Conservation (phyloP, 2,329 filamentous ascomycete genomes). For the Colletotrichum tropicicola region DNA sequence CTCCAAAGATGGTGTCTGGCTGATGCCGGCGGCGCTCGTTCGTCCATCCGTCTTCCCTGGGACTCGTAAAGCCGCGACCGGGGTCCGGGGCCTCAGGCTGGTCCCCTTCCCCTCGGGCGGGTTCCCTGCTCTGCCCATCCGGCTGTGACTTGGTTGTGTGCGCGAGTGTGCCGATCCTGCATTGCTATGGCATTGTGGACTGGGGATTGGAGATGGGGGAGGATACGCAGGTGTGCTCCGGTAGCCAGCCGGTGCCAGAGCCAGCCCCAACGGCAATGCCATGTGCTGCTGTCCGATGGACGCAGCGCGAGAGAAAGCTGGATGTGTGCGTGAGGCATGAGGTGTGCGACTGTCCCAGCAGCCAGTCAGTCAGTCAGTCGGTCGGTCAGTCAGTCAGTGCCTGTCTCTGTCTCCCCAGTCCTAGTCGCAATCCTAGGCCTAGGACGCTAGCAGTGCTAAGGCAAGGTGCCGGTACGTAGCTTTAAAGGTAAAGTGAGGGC, state of each 20-base stretch:
- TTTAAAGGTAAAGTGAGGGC: neutral
- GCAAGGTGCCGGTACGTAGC: conserved; percentile 1
- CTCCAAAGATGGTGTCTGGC: conserved; percentile 23
- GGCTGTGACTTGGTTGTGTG: conserved; percentile 5
- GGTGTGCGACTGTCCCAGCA: too few species aligned
- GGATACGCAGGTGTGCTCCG: too few species aligned
- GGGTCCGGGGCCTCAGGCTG: conserved; percentile 20
- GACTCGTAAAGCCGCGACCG: conserved; percentile 10
- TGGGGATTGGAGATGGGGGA: neutral
- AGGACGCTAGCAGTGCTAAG: neutral
- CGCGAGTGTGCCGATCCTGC: neutral
- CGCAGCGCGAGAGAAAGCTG: too few species aligned
- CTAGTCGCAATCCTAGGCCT: conserved; percentile 1
- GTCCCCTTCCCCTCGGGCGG: neutral
- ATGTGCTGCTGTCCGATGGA: too few species aligned
- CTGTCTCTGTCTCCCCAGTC: neutral
- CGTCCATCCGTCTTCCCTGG: conserved; percentile 18
- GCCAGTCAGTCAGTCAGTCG: too few species aligned
- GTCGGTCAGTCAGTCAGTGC: too few species aligned
- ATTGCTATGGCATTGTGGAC: neutral
- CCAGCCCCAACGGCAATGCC: too few species aligned
- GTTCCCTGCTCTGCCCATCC: conserved; percentile 14
- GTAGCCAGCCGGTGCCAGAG: too few species aligned
- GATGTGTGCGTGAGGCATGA: too few species aligned
- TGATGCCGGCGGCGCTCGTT: conserved; percentile 26